Conservation (phyloP, 805 yeast species). For the Schizosaccharomyces octosporus region DNA sequence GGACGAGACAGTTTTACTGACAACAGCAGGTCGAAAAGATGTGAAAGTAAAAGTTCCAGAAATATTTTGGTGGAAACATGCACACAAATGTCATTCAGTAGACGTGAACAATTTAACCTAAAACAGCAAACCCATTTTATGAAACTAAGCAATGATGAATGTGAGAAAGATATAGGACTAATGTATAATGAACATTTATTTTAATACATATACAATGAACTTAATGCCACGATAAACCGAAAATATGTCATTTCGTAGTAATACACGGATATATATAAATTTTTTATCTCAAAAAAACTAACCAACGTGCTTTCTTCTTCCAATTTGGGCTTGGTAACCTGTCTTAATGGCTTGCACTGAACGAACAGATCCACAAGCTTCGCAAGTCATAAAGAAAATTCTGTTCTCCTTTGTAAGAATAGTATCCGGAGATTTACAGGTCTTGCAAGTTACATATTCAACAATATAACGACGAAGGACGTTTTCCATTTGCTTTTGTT, state of each 20-base stretch:
- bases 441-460: constrained; percentile 95
- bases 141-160: not conserved
- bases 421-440: constrained; percentile 94
- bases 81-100: not conserved
- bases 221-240: too few species aligned
- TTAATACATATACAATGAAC: too few species aligned
- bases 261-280: too few species aligned
- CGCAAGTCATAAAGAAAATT: constrained; percentile 90
- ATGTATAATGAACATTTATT: not conserved
- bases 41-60: not conserved
- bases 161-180: not conserved
- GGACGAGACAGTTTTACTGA: not conserved
- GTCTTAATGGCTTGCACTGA: constrained; percentile 93
- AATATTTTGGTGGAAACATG: constrained; percentile 2
- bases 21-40: not conserved
- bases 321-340: constrained; percentile 97
- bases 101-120: not conserved
- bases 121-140: not conserved
- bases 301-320: constrained; percentile 33
- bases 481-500: constrained; percentile 89
- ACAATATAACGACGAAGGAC: constrained; percentile 83
- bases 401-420: constrained; percentile 91
- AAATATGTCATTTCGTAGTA: too few species aligned
- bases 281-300: not conserved
- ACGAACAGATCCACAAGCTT: constrained; percentile 91